Evolutionary conservation across 257 asterid species (phyloP), one percentile per base, ranked within the genome.

Genomic region (Nemophila menziesii): DNA sequence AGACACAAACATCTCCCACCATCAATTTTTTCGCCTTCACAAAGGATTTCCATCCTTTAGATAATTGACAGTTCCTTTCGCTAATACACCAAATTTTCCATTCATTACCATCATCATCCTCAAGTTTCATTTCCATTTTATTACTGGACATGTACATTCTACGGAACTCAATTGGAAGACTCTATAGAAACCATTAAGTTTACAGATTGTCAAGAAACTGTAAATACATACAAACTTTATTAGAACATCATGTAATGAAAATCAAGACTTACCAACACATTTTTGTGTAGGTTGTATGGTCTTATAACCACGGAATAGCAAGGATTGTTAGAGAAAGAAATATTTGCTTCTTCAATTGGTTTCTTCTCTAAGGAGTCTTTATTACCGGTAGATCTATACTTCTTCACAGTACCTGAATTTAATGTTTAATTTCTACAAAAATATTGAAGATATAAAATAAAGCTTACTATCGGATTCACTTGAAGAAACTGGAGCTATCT

Each of bases 111-210:
- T 55, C 21, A 16, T 41, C 27, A 50, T 62, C 62, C 29, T 37
- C 41, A 17, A 55, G 54, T 43, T 47, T 22, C 20, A 48, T 16
- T 18, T 0, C 0, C 2, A 14, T 8, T 44, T 36, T 4, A 17
- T 8, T 12, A 14, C n/a, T 42, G 12, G 42, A 13, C 0, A 29
- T 5, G 14, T 49, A 1, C 2, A 27, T 12, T 36, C 8, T 22
- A 15, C 11, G 33, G 38, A 62, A 62, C 11, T 16, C 15, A 23
- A 7, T 1, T 37, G 58, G 58, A 0, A 54, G 8, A 8, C 18
- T 10, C 62, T 54, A 48, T n/a, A n/a, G n/a, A n/a, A n/a, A n/a
- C n/a, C 63, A 49, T 19, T 49, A n/a, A 22, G 42, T 16, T 34
- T 44, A 39, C 18, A 23, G 7, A 43, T 16, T 36, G 2, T 0